Evolutionary conservation across 331 rosid species (phyloP).

Genomic region (Prunus yedoensis): DNA sequence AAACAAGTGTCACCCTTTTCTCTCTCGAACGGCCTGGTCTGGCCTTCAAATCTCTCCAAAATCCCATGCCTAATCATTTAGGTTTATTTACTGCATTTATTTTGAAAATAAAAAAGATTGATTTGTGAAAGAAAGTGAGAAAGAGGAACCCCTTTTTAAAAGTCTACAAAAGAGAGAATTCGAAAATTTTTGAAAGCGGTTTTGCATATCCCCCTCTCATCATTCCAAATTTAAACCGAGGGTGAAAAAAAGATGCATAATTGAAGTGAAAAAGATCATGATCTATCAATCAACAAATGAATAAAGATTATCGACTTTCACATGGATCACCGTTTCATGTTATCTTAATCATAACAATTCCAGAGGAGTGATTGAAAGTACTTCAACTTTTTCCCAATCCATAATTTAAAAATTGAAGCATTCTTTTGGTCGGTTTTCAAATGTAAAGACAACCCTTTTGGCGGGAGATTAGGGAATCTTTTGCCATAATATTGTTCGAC

Average conservation of each 20-base stretch:
- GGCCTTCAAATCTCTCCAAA: slow-evolving; percentile 62
- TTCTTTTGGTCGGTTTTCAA: slow-evolving; percentile 23
- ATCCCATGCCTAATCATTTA: slow-evolving; percentile 59
- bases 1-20: slow-evolving; percentile 41
- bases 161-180: slow-evolving; percentile 27
- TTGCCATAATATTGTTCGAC: too few relatives aligned
- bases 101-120: neutral
- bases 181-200: slow-evolving; percentile 20
- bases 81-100: slow-evolving; percentile 26
- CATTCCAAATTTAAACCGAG: slow-evolving; percentile 54
- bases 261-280: slow-evolving; percentile 65
- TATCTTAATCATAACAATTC: slow-evolving; percentile 35
- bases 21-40: slow-evolving; percentile 14
- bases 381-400: slow-evolving; percentile 19
- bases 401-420: slow-evolving; percentile 24
- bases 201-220: slow-evolving; percentile 29
- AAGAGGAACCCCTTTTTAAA: slow-evolving; percentile 15
- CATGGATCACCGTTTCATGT: slow-evolving; percentile 39
- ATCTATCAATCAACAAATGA: slow-evolving; percentile 73
- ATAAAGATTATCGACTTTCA: slow-evolving; percentile 62
- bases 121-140: slow-evolving; percentile 14
- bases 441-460: slow-evolving; percentile 14
- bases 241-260: slow-evolving; percentile 37
- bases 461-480: slow-evolving; percentile 18
- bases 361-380: slow-evolving; percentile 36